A percentile compares a stretch with the other conserved stretches of the same genome.
These are phyloP conservation scores for Talaromyces borbonicus DNA, from an alignment of 495 filamentous ascomycete genomes.

Conservation along the genomic window DNA sequence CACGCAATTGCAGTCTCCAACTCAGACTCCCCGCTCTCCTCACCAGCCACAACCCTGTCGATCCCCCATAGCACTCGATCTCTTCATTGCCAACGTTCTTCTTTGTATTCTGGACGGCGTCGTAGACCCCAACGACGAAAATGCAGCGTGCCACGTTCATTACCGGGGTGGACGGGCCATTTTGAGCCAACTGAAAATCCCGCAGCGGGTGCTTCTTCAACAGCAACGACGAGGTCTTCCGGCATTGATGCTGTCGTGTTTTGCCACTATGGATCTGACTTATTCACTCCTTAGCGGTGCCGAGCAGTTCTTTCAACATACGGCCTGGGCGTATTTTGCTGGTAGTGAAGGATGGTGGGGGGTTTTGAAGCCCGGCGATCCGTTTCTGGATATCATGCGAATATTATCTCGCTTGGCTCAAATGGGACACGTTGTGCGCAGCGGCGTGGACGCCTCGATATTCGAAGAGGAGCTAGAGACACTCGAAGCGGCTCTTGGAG, in stretches of 20 bases:
- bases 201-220: conserved; percentile 14
- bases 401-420: conserved; percentile 5
- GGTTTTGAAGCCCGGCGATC: neutral
- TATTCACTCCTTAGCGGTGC: conserved; percentile 6
- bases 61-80: conserved; percentile 8
- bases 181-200: conserved; percentile 20
- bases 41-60: conserved; percentile 10
- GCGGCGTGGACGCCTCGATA: neutral
- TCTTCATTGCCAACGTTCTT: conserved; percentile 27
- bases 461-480: neutral
- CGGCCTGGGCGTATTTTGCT: conserved; percentile 4
- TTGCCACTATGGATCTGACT: conserved; percentile 29
- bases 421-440: conserved; percentile 1
- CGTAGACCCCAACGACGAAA: conserved; percentile 24
- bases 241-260: conserved; percentile 26
- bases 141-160: conserved; percentile 23
- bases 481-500: neutral
- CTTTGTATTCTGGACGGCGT: conserved; percentile 30
- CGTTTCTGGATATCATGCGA: conserved; percentile 7
- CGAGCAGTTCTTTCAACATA: conserved; percentile 7
- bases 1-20: conserved; percentile 12
- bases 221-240: conserved; percentile 20
- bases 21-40: conserved; percentile 10
- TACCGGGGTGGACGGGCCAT: conserved; percentile 28
- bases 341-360: conserved; percentile 9